phyloP scores from a whole-genome alignment of 176 grass and related monocot genomes.

The Guadua angustifolia region DNA sequence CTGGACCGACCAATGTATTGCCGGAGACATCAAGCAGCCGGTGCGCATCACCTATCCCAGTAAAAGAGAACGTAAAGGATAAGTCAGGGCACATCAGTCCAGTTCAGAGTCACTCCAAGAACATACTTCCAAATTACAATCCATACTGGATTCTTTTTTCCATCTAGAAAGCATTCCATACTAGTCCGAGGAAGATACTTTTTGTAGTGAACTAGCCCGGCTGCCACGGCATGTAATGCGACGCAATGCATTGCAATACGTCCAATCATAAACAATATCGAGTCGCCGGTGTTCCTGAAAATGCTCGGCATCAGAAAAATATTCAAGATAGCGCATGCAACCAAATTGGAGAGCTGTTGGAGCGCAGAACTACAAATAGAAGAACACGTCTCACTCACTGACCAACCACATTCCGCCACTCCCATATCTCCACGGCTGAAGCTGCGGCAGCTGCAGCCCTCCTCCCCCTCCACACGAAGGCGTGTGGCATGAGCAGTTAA shows the following conservation, averaged over 20 bases:
- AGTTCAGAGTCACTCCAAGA: too few species aligned
- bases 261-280: background rate
- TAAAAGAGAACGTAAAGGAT: too few species aligned
- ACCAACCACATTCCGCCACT: background rate
- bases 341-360: background rate
- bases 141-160: too few species aligned
- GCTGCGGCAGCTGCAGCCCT: background rate
- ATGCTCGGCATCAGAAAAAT: background rate
- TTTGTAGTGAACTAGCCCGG: too few species aligned
- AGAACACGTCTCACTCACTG: background rate
- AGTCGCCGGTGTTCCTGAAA: background rate
- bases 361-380: background rate
- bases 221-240: background rate
- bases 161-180: too few species aligned
- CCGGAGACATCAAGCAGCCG: too few species aligned
- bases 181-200: too few species aligned
- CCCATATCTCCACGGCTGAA: constrained; percentile 38
- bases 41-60: too few species aligned
- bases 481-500: background rate
- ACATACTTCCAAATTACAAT: too few species aligned
- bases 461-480: constrained; percentile 8
- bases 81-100: too few species aligned
- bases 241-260: background rate
- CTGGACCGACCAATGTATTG: too few species aligned
- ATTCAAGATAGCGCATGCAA: background rate